Evolutionary conservation across 2,329 filamentous ascomycete genomes (phyloP).

Genomic region (Talaromyces albobiverticillius): DNA sequence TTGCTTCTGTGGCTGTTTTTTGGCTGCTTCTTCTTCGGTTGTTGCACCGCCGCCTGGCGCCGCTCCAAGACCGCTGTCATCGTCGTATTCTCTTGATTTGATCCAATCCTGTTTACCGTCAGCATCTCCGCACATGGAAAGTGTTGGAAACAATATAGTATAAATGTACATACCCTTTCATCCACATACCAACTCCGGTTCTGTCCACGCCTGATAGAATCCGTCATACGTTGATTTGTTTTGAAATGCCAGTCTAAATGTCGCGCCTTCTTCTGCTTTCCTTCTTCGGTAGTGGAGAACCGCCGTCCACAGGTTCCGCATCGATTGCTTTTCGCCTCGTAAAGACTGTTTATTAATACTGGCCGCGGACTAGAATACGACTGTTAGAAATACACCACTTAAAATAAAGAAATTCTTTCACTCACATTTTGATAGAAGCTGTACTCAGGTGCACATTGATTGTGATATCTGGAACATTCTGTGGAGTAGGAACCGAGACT

Average conservation of each 20-base stretch:
- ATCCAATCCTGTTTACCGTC: conserved; percentile 72
- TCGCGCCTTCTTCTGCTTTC: conserved; percentile 78
- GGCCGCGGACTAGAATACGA: conserved; percentile 62
- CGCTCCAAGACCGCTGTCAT: conserved; percentile 51
- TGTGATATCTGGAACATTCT: conserved; percentile 22
- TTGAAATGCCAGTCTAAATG: conserved; percentile 99
- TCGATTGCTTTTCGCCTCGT: conserved; percentile 78
- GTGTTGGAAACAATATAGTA: not conserved
- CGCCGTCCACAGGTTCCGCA: conserved; percentile 90
- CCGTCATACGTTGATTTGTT: conserved; percentile 82
- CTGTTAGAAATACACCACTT: conserved; percentile 34
- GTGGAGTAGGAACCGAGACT: conserved; percentile 31
- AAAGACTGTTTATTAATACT: conserved; percentile 69
- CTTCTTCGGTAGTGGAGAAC: conserved; percentile 73
- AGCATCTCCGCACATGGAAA: conserved; percentile 20
- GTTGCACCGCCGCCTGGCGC: conserved; percentile 38
- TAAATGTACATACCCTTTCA: conserved; percentile 62
- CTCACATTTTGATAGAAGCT: conserved; percentile 68
- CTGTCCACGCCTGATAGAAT: conserved; percentile 79
- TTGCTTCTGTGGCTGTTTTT: conserved; percentile 59
- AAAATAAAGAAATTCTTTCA: not conserved
- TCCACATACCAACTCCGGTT: conserved; percentile 95
- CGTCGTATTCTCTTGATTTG: conserved; percentile 74
- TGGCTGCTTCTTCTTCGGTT: conserved; percentile 39
- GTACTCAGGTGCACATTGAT: conserved; percentile 57